phyloP scores from a whole-genome alignment of 192 early-diverging fungal genomes.

The Backusella morwellensis region DNA sequence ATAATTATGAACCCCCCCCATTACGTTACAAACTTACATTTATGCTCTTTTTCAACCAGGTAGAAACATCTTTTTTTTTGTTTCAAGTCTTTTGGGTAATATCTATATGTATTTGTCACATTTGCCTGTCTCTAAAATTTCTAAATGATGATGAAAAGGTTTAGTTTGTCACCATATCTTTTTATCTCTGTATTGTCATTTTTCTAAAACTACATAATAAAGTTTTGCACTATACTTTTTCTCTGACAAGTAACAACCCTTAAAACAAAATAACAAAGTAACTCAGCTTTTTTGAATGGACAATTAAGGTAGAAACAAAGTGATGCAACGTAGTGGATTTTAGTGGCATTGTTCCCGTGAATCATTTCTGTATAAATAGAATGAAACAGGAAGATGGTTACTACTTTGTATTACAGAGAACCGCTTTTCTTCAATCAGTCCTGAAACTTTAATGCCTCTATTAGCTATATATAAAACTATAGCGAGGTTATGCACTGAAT shows the following conservation, averaged over 20 bases:
- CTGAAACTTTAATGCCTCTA: not conserved
- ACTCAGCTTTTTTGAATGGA: not conserved
- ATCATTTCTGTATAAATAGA: not conserved
- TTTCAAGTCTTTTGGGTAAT: not conserved
- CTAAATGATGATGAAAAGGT: not conserved
- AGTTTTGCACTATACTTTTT: not conserved
- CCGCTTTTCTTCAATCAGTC: not conserved
- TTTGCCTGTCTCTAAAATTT: not conserved
- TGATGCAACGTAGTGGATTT: not conserved
- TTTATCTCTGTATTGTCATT: not conserved
- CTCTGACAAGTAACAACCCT: not conserved
- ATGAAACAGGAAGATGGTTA: not conserved
- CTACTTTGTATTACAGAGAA: not conserved
- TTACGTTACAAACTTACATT: not conserved
- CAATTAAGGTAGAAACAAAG: not conserved
- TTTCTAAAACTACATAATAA: not conserved
- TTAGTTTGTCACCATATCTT: not conserved
- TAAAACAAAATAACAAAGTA: not conserved
- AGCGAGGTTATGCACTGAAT: not conserved
- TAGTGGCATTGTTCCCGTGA: not conserved
- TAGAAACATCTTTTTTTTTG: not conserved
- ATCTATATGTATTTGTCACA: not conserved
- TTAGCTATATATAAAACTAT: not conserved
- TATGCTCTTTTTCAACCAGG: not conserved
- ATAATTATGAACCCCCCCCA: not conserved